A percentile compares a stretch with the other conserved stretches of the same genome.
Conservation (phyloP, 768 basidiomycete species). For the Flagelloscypha sp. region DNA sequence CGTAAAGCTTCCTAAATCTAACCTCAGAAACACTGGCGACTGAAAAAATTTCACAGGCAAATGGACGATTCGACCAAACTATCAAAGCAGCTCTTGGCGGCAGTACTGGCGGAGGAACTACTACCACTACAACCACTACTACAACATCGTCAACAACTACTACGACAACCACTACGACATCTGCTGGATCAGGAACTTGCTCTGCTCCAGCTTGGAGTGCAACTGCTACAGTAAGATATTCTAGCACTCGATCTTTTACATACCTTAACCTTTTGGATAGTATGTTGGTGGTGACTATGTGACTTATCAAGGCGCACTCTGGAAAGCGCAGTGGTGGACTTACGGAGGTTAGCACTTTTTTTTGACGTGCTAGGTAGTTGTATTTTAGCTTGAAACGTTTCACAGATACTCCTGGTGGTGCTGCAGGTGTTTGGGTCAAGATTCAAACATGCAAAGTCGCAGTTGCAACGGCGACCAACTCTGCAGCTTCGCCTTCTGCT, state of each 20-base stretch:
- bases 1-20: constrained; percentile 18
- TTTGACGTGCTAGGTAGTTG: too few species aligned
- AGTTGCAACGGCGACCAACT: not conserved
- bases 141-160: constrained; percentile 11
- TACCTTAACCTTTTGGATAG: constrained; percentile 14
- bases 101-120: constrained; percentile 12
- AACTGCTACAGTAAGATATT: constrained; percentile 25
- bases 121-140: constrained; percentile 15
- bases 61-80: constrained; percentile 32
- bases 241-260: not conserved
- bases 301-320: constrained; percentile 34
- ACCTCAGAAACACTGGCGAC: not conserved
- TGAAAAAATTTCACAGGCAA: constrained; percentile 17
- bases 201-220: constrained; percentile 33
- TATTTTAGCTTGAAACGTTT: not conserved
- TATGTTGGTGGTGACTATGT: constrained; percentile 35
- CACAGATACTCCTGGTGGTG: constrained; percentile 23
- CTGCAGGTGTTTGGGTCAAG: constrained; percentile 27
- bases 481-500: constrained; percentile 1
- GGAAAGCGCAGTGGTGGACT: constrained; percentile 44
- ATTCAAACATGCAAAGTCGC: constrained; percentile 20
- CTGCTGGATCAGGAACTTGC: constrained; percentile 26
- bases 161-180: constrained; percentile 10
- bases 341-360: constrained; percentile 22
- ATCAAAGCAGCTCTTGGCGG: constrained; percentile 32